These are phyloP conservation scores for Flaveria ramosissima DNA, from an alignment of 129 eudicot species.

Conservation along the genomic window DNA sequence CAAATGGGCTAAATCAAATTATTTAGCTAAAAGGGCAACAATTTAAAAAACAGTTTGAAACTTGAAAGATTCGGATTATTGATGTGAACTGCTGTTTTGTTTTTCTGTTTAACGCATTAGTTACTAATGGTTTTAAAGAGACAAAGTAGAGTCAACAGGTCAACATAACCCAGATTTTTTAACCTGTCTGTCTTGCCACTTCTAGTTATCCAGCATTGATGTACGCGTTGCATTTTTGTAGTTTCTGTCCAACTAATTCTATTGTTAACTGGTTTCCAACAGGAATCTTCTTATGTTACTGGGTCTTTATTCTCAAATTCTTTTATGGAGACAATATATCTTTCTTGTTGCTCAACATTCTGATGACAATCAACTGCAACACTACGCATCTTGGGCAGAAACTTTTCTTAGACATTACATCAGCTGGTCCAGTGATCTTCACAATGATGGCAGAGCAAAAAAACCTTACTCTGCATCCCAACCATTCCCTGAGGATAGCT, in stretches of 20 bases:
- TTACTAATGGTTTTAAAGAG: neutral
- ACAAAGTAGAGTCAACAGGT: neutral
- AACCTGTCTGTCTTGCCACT: neutral
- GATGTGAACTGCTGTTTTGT: neutral
- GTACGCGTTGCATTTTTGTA: conserved; percentile 16
- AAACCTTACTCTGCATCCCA: conserved; percentile 48
- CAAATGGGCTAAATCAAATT: neutral
- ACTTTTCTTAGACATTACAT: conserved; percentile 73
- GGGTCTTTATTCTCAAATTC: conserved; percentile 69
- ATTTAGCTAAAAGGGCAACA: neutral
- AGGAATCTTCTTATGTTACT: conserved; percentile 58
- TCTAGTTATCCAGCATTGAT: conserved; percentile 12
- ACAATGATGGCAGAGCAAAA: conserved; percentile 39
- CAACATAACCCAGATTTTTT: neutral
- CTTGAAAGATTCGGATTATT: neutral
- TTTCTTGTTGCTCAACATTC: conserved; percentile 83
- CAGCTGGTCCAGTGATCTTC: conserved; percentile 44
- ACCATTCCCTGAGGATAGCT: conserved; percentile 64
- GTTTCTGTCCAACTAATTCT: conserved; percentile 14
- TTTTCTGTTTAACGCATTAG: neutral
- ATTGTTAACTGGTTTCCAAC: conserved; percentile 35
- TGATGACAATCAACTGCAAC: conserved; percentile 68
- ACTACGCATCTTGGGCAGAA: conserved; percentile 86
- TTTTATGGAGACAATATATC: conserved; percentile 79
- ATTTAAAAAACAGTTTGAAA: neutral